A percentile compares a stretch with the other conserved stretches of the same genome.
Conservation (phyloP, 768 basidiomycete species). For the Rhizopogon vulgaris region DNA sequence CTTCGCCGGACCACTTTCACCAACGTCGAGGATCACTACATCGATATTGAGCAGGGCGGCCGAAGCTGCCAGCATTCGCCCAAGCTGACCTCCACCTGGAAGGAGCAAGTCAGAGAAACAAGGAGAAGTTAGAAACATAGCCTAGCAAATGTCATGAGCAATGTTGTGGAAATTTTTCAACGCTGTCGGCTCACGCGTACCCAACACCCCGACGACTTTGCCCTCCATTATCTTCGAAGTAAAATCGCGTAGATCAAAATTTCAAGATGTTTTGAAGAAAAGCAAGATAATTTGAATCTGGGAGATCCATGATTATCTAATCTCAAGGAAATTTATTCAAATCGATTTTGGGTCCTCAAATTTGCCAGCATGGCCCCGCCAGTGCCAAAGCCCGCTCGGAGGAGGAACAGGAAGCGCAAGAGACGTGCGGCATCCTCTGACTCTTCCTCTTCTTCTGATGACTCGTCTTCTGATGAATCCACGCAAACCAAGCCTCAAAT, state of each 20-base stretch:
- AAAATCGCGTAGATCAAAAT: neutral
- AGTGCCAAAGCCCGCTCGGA: constrained; percentile 31
- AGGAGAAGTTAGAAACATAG: constrained; percentile 2
- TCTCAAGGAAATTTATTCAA: neutral
- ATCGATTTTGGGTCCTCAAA: neutral
- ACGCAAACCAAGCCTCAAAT: neutral
- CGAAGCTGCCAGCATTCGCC: constrained; percentile 91
- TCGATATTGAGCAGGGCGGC: constrained; percentile 84
- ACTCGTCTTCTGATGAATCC: constrained; percentile 15
- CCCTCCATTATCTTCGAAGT: constrained; percentile 12
- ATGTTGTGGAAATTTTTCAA: neutral
- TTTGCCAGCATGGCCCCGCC: constrained; percentile 19
- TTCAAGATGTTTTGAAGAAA: neutral
- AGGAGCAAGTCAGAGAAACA: neutral
- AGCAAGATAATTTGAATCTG: neutral
- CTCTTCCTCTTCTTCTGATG: constrained; percentile 34
- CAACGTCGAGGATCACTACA: constrained; percentile 79
- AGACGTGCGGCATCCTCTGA: constrained; percentile 40
- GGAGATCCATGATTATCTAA: neutral
- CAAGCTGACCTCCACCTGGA: constrained; percentile 92
- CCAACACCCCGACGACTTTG: constrained; percentile 24
- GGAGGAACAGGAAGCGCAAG: constrained; percentile 49
- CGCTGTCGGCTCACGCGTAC: constrained; percentile 19
- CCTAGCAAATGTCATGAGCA: constrained; percentile 10
- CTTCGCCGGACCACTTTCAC: constrained; percentile 80